A percentile compares a stretch with the other conserved stretches of the same genome.
These are phyloP conservation scores for Chlorella sp. DNA, from an alignment of 139 green algal species.

Conservation along the genomic window DNA sequence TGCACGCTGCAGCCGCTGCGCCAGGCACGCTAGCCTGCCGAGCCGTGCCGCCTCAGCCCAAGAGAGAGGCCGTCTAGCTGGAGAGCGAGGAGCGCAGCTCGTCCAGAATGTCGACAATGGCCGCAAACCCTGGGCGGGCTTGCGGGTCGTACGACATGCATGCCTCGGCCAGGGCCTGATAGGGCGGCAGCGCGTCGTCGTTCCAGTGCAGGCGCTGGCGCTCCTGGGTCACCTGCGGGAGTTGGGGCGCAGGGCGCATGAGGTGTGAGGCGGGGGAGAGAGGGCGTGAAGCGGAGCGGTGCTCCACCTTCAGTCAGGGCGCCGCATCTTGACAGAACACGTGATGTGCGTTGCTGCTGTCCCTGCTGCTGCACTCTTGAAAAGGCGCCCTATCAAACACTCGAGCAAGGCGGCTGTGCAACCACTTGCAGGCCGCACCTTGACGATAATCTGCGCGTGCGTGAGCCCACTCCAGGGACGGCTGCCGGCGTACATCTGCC, in stretches of 20 bases:
- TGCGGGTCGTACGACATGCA: constrained; percentile 25
- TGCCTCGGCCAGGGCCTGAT: constrained; percentile 18
- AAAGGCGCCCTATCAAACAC: background rate
- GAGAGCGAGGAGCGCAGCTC: background rate
- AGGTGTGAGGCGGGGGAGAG: too few relatives aligned
- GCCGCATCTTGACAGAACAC: background rate
- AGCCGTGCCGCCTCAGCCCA: too few relatives aligned
- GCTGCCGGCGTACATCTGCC: constrained; percentile 49
- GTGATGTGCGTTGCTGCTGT: background rate
- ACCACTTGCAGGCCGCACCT: background rate
- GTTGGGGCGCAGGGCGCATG: background rate
- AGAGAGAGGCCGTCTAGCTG: too few relatives aligned
- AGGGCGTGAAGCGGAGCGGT: background rate
- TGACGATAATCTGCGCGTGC: constrained; percentile 31
- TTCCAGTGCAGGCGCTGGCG: constrained; percentile 29
- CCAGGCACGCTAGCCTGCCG: too few relatives aligned
- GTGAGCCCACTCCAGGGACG: constrained; percentile 45
- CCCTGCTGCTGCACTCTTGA: background rate
- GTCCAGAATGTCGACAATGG: constrained; percentile 11
- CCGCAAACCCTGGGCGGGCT: constrained; percentile 14
- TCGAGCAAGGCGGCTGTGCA: background rate
- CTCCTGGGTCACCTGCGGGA: constrained; percentile 12
- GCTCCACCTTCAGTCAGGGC: background rate
- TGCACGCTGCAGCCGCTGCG: too few relatives aligned
- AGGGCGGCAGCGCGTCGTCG: constrained; percentile 3